These are phyloP conservation scores for Cercospora nicotianae DNA, from an alignment of 2,329 filamentous ascomycete genomes.

Conservation along the genomic window DNA sequence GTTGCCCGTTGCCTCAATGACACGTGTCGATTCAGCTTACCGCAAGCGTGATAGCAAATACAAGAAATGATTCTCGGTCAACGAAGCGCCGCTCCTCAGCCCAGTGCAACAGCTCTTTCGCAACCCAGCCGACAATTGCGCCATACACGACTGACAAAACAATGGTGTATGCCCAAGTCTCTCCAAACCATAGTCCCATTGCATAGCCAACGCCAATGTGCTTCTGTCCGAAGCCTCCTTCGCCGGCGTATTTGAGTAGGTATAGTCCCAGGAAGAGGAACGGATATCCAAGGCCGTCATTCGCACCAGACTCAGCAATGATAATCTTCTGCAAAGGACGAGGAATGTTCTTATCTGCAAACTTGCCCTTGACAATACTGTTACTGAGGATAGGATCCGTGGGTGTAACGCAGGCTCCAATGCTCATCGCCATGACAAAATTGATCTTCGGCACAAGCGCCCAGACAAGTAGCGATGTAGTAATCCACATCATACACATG, in stretches of 20 bases:
- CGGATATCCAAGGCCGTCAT: slow-evolving; percentile 85
- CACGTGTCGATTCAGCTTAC: slow-evolving; percentile 45
- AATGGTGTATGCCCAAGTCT: slow-evolving; percentile 83
- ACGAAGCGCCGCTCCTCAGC: slow-evolving; percentile 79
- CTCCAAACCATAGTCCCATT: slow-evolving; percentile 78
- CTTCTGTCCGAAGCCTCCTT: slow-evolving; percentile 53
- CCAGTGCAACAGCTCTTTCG: slow-evolving; percentile 79
- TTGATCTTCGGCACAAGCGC: slow-evolving; percentile 68
- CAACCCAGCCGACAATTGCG: slow-evolving; percentile 73
- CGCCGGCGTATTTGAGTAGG: slow-evolving; percentile 71
- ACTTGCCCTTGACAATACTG: slow-evolving; percentile 89
- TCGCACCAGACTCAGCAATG: slow-evolving; percentile 74
- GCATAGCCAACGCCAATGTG: slow-evolving; percentile 64
- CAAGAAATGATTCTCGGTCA: slow-evolving; percentile 82
- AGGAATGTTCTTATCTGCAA: slow-evolving; percentile 87
- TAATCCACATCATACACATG: slow-evolving; percentile 85
- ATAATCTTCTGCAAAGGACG: slow-evolving; percentile 71
- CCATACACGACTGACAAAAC: slow-evolving; percentile 77
- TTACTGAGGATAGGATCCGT: slow-evolving; percentile 88
- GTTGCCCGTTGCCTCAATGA: background rate
- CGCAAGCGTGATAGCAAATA: slow-evolving; percentile 80
- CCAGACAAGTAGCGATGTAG: slow-evolving; percentile 77
- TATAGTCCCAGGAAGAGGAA: slow-evolving; percentile 85
- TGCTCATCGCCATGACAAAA: slow-evolving; percentile 75
- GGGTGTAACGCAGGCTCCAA: slow-evolving; percentile 86